Evolutionary conservation across 192 early-diverging fungal species (phyloP), one percentile per base, ranked within the genome.

Genomic region (Phlyctochytrium bullatum): DNA sequence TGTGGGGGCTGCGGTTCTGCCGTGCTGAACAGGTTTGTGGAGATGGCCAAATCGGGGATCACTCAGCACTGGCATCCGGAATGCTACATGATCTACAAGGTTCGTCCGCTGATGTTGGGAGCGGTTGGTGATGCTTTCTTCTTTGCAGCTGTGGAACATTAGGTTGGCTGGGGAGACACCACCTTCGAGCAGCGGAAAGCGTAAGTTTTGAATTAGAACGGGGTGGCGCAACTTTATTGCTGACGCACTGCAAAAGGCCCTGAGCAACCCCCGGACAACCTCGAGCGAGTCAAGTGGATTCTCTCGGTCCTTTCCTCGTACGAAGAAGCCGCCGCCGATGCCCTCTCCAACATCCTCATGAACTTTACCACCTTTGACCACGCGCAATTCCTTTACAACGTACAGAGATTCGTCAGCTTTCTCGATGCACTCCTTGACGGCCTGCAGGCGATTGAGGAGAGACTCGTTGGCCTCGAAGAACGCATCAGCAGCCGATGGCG

Each of bases 81-180:
- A 72, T 99, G 97, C 76, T 99, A 99, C 78, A 98, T 98, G 97
- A 97, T 99, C 54, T 93, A 94, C 80, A 96, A 97, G 87, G 90
- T 92, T 76, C 34, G 80, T 2, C 0, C 20, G 36, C 68, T 28
- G 34, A 4, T 47, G 25, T 50, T 20, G 25, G 23, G 25, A 25
- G 17, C 24, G 40, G 27, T 65, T 23, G 25, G n/a, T 52, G 33
- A 72, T 3, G n/a, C n/a, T n/a, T n/a, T n/a, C n/a, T n/a, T n/a
- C 3, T 29, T 61, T 33, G 20, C 66, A 78, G 77, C 69, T 80
- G 2, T 84, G 78, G 79, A 78, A 81, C 51, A 75, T 84, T 2
- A 80, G 72, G 57, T 24, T 57, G 25, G 12, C 12, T 27, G 16
- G n/a, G n/a, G n/a, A n/a, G 34, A 23, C 28, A 24, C 25, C 14